phyloP scores from a whole-genome alignment of 352 stramenopile genomes.

The Pelagophyceae sp. region DNA sequence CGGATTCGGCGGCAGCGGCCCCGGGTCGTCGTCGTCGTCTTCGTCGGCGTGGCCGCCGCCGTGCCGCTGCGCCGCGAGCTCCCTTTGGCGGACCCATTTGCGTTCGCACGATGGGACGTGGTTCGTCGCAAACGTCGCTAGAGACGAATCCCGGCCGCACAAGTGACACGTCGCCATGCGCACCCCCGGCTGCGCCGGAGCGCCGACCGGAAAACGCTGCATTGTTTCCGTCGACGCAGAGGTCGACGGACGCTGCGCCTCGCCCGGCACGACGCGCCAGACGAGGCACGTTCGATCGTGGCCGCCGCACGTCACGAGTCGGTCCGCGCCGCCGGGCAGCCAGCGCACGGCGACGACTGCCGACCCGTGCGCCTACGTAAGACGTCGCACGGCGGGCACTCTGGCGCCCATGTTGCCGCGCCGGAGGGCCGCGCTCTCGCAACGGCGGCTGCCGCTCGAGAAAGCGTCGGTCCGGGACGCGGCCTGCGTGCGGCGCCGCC shows the following conservation, averaged over 20 bases:
- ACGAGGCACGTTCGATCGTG: neutral
- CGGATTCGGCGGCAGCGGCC: neutral
- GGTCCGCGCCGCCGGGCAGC: neutral
- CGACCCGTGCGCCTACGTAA: too few species aligned
- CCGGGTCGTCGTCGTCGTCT: slow-evolving; percentile 12
- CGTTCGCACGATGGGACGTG: neutral
- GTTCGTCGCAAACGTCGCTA: neutral
- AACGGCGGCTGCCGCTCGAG: too few species aligned
- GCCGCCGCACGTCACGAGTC: neutral
- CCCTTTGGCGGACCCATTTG: neutral
- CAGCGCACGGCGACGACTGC: neutral
- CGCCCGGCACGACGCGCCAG: neutral
- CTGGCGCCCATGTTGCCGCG: too few species aligned
- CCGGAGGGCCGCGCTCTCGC: too few species aligned
- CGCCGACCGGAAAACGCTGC: neutral
- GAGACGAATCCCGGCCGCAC: neutral
- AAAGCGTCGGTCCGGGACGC: too few species aligned
- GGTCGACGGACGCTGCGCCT: neutral
- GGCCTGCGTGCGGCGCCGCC: neutral
- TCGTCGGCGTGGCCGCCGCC: neutral
- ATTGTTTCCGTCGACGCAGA: neutral
- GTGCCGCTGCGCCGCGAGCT: neutral
- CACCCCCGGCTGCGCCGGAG: neutral
- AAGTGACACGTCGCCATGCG: neutral
- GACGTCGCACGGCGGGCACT: too few species aligned